These are phyloP conservation scores for Phytophthora pisi DNA, from an alignment of 352 stramenopile species.

Conservation along the genomic window DNA sequence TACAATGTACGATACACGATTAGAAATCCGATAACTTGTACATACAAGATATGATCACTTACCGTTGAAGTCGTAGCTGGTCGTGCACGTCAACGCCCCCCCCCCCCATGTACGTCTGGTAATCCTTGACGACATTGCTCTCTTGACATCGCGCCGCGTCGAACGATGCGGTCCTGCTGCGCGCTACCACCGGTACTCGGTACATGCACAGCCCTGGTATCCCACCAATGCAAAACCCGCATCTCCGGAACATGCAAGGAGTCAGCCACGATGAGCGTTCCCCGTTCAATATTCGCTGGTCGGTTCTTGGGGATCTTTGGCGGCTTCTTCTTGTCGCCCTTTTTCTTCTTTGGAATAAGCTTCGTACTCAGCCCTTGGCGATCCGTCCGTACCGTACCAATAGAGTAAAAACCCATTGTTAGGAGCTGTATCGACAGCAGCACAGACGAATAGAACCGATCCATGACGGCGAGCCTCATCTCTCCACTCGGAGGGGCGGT, in stretches of 20 bases:
- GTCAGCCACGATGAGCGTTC: conserved; percentile 1
- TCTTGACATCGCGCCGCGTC: neutral
- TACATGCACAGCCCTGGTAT: conserved; percentile 12
- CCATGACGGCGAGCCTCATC: conserved; percentile 14
- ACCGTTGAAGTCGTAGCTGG: no score
- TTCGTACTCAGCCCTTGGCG: conserved; percentile 13
- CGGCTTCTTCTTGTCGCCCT: conserved; percentile 6
- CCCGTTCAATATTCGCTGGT: conserved; percentile 5
- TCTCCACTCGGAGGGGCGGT: neutral
- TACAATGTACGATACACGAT: no score
- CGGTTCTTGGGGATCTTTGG: conserved; percentile 21
- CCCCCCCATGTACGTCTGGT: conserved; percentile 5
- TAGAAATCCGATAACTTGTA: no score
- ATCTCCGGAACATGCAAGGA: neutral
- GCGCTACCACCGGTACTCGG: conserved; percentile 5
- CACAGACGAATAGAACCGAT: conserved; percentile 17
- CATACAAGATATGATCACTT: no score
- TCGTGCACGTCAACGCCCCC: no score
- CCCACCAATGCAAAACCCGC: conserved; percentile 6
- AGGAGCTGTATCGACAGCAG: conserved; percentile 20
- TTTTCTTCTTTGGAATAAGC: conserved; percentile 18
- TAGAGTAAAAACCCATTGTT: conserved; percentile 15
- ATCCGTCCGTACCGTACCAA: conserved; percentile 17
- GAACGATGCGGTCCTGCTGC: conserved; percentile 5
- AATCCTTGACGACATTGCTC: conserved; percentile 16